Base-by-base conservation (phyloP, 2,329 filamentous ascomycete species). In the Chaetomiaceae sp. region DNA sequence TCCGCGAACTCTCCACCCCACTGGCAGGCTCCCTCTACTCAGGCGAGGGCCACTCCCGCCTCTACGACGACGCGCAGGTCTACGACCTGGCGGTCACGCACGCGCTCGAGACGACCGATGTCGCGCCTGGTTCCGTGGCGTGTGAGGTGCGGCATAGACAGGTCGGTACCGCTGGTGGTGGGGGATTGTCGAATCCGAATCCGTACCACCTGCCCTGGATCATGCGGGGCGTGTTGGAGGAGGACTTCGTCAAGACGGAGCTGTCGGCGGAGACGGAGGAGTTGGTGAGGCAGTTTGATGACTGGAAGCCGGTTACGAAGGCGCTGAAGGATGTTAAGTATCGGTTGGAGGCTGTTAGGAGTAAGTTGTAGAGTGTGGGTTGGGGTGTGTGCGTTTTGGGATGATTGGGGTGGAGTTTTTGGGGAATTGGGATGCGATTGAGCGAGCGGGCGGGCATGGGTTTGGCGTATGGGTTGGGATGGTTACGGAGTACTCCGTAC, bases 291-390 rank as follows among this genome's bases (percentile, higher is more conserved):
- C 84, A 95, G 69, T 99, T 97, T 69, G 91, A 97, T 67, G 84
- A 89, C 49, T 99, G 94, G 94, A 91, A 88, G 66, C 94, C 94
- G 0, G 79, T 77, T 0, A 95, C 85, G 7, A 99, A 97, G 73
- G 88, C 88, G 39, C 72, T 99, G 54, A 96, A 94, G 72, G 94
- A 99, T 70, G 91, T 99, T 43, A 95, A 95, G 70, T 97, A 95
- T 70, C 80, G 94, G 57, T 75, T 99, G 19, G 94, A 97, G 72
- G 92, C 87, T 3, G 89, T 99, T 40, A 81, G 89, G 64, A 96
- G 90, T 44, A 95, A 91, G 72, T 73, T 96, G 19, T 84, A 19
- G 49, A 29, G 29, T 25, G 36, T 19, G 7, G 12, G 17, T 6
- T n/a, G 34, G 12, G 25, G 14, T 3, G 7, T 4, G 15, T 38